Evolutionary conservation across 2,329 filamentous ascomycete genomes (phyloP).

Genomic region (Fusarium praegraminearum): DNA sequence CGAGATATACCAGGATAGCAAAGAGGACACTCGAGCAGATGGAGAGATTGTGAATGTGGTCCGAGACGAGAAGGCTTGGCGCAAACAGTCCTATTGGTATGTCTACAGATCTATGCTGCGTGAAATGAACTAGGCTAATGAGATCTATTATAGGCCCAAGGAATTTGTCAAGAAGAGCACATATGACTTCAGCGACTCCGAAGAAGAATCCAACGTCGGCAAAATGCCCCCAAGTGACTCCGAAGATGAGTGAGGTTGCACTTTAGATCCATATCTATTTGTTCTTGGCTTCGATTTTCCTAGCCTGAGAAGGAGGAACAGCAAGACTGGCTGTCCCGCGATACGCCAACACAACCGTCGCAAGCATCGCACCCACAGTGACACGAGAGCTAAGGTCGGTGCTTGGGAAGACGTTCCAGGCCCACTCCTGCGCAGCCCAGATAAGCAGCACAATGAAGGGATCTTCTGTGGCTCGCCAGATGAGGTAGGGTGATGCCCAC

Average conservation of each 20-base stretch:
- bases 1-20: slow-evolving; percentile 72
- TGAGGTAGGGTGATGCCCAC: slow-evolving; percentile 87
- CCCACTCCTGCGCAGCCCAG: slow-evolving; percentile 88
- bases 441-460: slow-evolving; percentile 74
- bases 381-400: slow-evolving; percentile 65
- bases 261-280: slow-evolving; percentile 46
- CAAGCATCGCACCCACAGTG: slow-evolving; percentile 77
- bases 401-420: slow-evolving; percentile 95
- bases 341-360: slow-evolving; percentile 74
- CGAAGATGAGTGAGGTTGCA: slow-evolving; percentile 64
- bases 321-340: slow-evolving; percentile 63
- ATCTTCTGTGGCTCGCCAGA: slow-evolving; percentile 81
- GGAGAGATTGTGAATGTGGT: slow-evolving; percentile 96
- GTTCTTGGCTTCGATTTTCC: slow-evolving; percentile 46
- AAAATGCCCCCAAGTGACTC: slow-evolving; percentile 87
- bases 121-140: slow-evolving; percentile 28
- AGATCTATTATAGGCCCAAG: slow-evolving; percentile 71
- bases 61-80: slow-evolving; percentile 90
- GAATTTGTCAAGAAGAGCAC: slow-evolving; percentile 80
- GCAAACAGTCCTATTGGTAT: slow-evolving; percentile 90
- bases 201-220: slow-evolving; percentile 83
- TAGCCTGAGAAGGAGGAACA: slow-evolving; percentile 29
- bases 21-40: slow-evolving; percentile 80
- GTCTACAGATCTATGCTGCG: neutral
- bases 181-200: slow-evolving; percentile 73